Evolutionary conservation across 1,139 yeast genomes (phyloP), one percentile per base, ranked within the genome.

Genomic region (Kodamaea plutei): DNA sequence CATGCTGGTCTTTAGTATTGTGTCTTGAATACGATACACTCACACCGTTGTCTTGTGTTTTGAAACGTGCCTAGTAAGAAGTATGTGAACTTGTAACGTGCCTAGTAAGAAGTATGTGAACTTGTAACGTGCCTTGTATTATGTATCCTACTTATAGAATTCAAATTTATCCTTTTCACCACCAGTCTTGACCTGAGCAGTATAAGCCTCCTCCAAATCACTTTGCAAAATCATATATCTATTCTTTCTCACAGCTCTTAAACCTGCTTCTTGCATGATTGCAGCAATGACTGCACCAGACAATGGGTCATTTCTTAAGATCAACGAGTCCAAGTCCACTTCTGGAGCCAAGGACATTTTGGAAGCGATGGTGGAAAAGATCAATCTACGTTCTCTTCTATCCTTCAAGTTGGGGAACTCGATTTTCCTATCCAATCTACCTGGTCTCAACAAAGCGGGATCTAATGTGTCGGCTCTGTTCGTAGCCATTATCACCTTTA

Each of bases 251-350:
- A 93, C 97, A 1, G 99, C 99, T 48, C 97, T 78, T 47, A 93
- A 73, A 44, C 99, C 99, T 17, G 99, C 99, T 64, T 93, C 99
- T 73, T 93, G 98, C 98, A 93, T 91, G 47, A 93, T 91, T 16
- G 98, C 98, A 19, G 98, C 97, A 55, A 93, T 93, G 38, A 89
- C 78, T 6, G 99, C 98, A 50, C 99, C 99, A 24, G 96, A 84
- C 40, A 93, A 71, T 25, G 98, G 96, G 56, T 91, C 98, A 55
- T 93, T 93, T 60, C 98, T 83, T 49, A 88, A 79, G 48, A 93
- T 91, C 47, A 93, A 74, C 15, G 96, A 83, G 61, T 93, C 98
- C 50, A 93, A 73, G 56, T 93, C 99, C 33, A 79, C 95, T 60
- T 93, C 99, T 17, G 98, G 98, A 4, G 98, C 95, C 44, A 93